Conservation (phyloP, 805 yeast genomes). For the Saccharomycopsis selenospora region DNA sequence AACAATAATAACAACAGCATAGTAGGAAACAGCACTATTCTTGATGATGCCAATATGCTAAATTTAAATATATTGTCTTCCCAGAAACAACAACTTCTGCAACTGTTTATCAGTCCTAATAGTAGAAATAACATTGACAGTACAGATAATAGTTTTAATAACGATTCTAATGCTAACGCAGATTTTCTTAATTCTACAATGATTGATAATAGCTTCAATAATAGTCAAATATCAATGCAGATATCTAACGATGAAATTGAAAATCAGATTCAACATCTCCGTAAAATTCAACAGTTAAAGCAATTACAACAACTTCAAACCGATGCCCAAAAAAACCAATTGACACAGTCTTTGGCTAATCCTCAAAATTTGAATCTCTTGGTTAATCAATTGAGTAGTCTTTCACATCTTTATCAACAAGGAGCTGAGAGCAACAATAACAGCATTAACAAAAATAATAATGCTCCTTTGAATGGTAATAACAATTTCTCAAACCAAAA, state of each 20-base stretch:
- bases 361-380: constrained; percentile 17
- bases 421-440: background rate
- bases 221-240: constrained; percentile 5
- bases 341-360: constrained; percentile 15
- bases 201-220: background rate
- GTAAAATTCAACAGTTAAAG: constrained; percentile 18
- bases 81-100: background rate
- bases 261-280: constrained; percentile 16
- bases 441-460: background rate
- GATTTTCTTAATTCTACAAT: background rate
- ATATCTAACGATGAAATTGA: constrained; percentile 15
- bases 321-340: constrained; percentile 10
- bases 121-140: background rate
- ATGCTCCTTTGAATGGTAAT: background rate
- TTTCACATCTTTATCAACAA: constrained; percentile 4
- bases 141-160: background rate
- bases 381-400: constrained; percentile 14
- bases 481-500: background rate
- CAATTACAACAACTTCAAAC: constrained; percentile 14
- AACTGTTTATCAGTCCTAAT: background rate
- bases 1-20: background rate
- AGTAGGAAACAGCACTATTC: background rate
- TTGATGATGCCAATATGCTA: background rate
- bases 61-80: background rate
- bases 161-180: background rate